Evolutionary conservation across 345 rosid genomes (phyloP).

Genomic region (Linum usitatissimum): DNA sequence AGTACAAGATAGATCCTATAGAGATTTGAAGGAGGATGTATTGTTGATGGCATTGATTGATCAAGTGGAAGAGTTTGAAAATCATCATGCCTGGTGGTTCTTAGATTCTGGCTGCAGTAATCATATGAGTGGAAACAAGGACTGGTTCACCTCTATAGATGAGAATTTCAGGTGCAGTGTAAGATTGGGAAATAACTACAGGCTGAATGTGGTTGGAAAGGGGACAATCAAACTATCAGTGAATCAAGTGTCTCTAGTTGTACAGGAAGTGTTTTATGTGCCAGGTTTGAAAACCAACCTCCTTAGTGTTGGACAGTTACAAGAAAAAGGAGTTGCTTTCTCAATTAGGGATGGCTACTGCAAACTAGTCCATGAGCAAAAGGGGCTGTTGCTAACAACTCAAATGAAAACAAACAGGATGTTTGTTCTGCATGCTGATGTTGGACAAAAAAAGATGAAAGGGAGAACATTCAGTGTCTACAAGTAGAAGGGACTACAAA

Average conservation of each 20-base stretch:
- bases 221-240: background rate
- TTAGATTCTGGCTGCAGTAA: background rate
- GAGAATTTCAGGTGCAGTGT: background rate
- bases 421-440: background rate
- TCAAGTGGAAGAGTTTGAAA: background rate
- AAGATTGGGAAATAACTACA: background rate
- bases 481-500: background rate
- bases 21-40: background rate
- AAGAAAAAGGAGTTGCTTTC: background rate
- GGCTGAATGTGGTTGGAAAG: background rate
- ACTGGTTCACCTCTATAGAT: background rate
- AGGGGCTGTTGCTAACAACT: background rate
- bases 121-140: background rate
- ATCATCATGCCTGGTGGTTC: background rate
- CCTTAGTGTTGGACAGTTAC: slow-evolving; percentile 2
- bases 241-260: background rate
- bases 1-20: too few species aligned
- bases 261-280: background rate
- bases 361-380: background rate
- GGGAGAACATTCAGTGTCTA: background rate
- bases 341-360: background rate
- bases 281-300: background rate
- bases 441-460: too few species aligned
- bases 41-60: background rate
- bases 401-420: background rate